Base-by-base conservation (phyloP, 2,329 filamentous ascomycete genomes). In the Dactylellina parvicollis region DNA sequence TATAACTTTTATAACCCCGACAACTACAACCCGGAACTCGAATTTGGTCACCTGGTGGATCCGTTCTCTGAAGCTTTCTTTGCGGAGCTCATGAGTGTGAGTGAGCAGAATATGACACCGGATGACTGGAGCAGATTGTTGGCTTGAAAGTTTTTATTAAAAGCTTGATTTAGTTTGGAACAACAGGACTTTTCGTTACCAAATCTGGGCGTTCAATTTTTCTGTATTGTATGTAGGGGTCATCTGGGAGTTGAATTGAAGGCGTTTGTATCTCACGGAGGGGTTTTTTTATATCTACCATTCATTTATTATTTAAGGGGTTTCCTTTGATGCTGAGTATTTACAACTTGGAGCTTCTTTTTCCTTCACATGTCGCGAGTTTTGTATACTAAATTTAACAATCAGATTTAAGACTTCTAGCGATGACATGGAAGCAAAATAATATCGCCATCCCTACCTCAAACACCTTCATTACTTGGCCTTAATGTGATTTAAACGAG, bases 1-100 rank as follows among this genome's bases (percentile, higher is more conserved):
- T 72, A 59, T 18, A 64, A 72, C 36, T 72, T 72, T 34, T 72
- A 72, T 38, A 72, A 72, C 38, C 67, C 67, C 3, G 67, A 72
- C 12, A 72, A 72, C 26, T 72, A 72, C 22, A 72, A 72, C 16
- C 67, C 67, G 3, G 67, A 72, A 9, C 44, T 72, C 2, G 67
- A 72, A 32, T 72, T 72, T 42, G 67, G 67, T 4, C 67, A 72
- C 36, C 9, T 72, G 9, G 67, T 72, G 1, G 67, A 72, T 36
- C 67, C 67, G 12, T 72, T 72, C 44, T 72, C 67, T 14, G 67
- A 72, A 28, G 59, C 67, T 14, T 72, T 72, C 38, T 72, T 72
- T 26, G 67, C 67, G 18, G 67, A 72, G 22, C 36, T 72, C 12
- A 72, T 65, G 67, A 72, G 59, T 34, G 30, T 72, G 67, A 72